phyloP scores from a whole-genome alignment of 352 stramenopile genomes.

The Phytophthora sp. region DNA sequence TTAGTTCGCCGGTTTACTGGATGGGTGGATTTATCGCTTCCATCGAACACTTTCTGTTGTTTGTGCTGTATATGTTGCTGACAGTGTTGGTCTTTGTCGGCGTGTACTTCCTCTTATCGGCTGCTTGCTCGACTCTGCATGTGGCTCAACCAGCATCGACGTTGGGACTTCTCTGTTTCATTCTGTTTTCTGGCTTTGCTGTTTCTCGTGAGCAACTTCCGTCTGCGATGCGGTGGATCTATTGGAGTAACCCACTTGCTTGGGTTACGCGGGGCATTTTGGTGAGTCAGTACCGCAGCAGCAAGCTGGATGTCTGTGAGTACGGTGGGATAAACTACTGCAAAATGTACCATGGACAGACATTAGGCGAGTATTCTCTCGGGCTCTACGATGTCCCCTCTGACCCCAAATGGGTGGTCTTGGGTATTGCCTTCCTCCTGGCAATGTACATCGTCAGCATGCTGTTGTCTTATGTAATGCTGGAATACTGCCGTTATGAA shows the following conservation, averaged over 20 bases:
- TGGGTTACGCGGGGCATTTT: constrained; percentile 48
- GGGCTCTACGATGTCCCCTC: constrained; percentile 43
- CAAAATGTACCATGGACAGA: constrained; percentile 27
- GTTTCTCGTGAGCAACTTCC: constrained; percentile 48
- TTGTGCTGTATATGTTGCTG: constrained; percentile 54
- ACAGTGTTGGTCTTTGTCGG: constrained; percentile 49
- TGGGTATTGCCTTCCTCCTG: constrained; percentile 39
- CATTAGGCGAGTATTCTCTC: constrained; percentile 48
- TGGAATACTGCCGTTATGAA: constrained; percentile 47
- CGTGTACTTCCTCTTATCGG: constrained; percentile 49
- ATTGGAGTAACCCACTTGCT: constrained; percentile 64
- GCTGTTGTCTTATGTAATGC: constrained; percentile 41
- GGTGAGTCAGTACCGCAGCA: constrained; percentile 53
- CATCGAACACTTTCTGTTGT: constrained; percentile 36
- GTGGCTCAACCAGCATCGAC: constrained; percentile 51
- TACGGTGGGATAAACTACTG: constrained; percentile 53
- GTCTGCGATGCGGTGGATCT: constrained; percentile 48
- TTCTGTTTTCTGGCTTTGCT: constrained; percentile 60
- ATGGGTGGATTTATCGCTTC: constrained; percentile 61
- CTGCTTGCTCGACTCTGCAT: constrained; percentile 41
- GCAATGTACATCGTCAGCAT: constrained; percentile 33
- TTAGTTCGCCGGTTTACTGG: constrained; percentile 84
- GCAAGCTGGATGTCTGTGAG: constrained; percentile 36
- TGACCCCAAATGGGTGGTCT: constrained; percentile 43
- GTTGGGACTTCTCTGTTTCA: constrained; percentile 44